Conservation (phyloP, 177 flowering plant genomes). For the Tripterygium wilfordii region DNA sequence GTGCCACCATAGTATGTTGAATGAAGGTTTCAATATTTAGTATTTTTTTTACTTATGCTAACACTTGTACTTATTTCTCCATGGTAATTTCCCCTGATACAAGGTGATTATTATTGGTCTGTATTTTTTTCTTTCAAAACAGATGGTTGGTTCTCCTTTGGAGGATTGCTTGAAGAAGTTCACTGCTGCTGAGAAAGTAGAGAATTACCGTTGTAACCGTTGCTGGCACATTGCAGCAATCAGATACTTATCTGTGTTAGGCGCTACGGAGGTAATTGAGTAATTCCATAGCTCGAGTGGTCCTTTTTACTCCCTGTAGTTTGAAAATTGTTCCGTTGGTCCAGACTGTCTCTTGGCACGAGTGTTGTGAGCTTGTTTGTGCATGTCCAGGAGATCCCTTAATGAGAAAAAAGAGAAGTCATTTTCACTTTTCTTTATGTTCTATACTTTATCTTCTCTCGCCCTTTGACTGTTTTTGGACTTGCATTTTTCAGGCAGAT, state of each 20-base stretch:
- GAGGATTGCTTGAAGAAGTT: slow-evolving; percentile 75
- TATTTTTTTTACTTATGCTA: slow-evolving; percentile 5
- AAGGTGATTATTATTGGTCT: neutral
- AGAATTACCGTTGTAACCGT: slow-evolving; percentile 57
- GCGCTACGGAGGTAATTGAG: slow-evolving; percentile 50
- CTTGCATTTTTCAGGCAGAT: slow-evolving; percentile 57
- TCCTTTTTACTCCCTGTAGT: too few species aligned
- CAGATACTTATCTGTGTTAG: slow-evolving; percentile 41
- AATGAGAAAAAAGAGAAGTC: too few species aligned
- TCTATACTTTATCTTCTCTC: neutral
- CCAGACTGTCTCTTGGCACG: neutral
- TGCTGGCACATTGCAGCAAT: slow-evolving; percentile 87
- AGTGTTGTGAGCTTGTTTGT: neutral
- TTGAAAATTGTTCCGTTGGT: too few species aligned
- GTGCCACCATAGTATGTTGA: slow-evolving; percentile 52
- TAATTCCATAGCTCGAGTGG: neutral
- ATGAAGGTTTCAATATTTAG: slow-evolving; percentile 11
- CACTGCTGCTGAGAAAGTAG: slow-evolving; percentile 54
- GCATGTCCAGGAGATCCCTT: neutral
- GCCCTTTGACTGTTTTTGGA: neutral
- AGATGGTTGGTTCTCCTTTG: slow-evolving; percentile 62
- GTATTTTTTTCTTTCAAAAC: slow-evolving; percentile 6
- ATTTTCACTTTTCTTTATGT: neutral
- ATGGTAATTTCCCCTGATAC: neutral
- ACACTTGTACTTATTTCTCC: neutral